Conservation (phyloP, 257 asterid species). For the Linaria vulgaris region DNA sequence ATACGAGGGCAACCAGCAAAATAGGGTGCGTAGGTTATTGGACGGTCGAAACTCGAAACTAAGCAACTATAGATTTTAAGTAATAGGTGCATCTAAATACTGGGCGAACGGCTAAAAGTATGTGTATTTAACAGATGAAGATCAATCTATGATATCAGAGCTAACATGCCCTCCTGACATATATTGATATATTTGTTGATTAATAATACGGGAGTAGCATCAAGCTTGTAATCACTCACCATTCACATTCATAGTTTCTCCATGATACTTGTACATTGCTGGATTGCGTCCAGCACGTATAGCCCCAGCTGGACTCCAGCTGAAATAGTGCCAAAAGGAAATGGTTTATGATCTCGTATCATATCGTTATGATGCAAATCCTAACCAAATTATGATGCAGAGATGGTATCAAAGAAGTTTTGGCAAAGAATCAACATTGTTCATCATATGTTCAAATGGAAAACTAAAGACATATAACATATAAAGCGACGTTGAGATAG, state of each 20-base stretch:
- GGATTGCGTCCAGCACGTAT: conserved; percentile 84
- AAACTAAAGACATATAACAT: too few relatives aligned
- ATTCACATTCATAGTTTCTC: conserved; percentile 67
- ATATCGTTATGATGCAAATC: background rate
- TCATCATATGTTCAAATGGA: background rate
- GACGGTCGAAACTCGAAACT: conserved; percentile 1
- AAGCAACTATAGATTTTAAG: background rate
- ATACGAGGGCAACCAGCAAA: background rate
- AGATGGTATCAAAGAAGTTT: background rate
- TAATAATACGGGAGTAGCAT: conserved; percentile 7
- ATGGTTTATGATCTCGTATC: conserved; percentile 1
- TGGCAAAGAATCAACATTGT: background rate
- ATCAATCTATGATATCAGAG: background rate
- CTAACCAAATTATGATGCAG: background rate
- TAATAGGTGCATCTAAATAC: background rate
- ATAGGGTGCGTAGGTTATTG: background rate
- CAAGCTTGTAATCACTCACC: conserved; percentile 50
- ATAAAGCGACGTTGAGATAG: too few relatives aligned
- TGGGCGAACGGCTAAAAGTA: background rate
- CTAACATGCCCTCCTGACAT: background rate
- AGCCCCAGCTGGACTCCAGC: conserved; percentile 98
- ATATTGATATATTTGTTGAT: conserved; percentile 1
- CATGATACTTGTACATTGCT: conserved; percentile 64
- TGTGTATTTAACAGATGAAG: background rate
- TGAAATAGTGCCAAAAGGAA: conserved; percentile 33